Evolutionary conservation across 192 early-diverging fungal genomes (phyloP).

Genomic region (Entrophospora sp.): DNA sequence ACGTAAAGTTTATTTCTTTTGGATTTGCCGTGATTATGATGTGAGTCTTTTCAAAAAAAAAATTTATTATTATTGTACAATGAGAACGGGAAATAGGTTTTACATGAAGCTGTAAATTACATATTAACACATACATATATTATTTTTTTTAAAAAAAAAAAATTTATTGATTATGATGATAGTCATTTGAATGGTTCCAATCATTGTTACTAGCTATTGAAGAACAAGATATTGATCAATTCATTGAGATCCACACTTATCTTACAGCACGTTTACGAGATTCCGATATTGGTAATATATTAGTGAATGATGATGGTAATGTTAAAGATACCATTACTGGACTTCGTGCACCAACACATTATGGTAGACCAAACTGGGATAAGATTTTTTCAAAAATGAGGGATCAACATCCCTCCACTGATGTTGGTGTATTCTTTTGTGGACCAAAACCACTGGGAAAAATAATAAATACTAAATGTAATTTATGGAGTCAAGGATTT

Average conservation of each 20-base stretch:
- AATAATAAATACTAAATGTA: slow-evolving; percentile 27
- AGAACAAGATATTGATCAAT: slow-evolving; percentile 43
- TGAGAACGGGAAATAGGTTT: too few relatives aligned
- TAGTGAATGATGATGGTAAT: slow-evolving; percentile 40
- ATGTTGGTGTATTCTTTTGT: too few relatives aligned
- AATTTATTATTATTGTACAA: not conserved
- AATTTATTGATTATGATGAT: too few relatives aligned
- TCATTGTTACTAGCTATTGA: slow-evolving; percentile 57
- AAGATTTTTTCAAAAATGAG: slow-evolving; percentile 34
- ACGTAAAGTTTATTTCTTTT: slow-evolving; percentile 68
- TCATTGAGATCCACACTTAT: slow-evolving; percentile 60
- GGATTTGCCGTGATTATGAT: slow-evolving; percentile 63
- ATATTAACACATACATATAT: too few relatives aligned
- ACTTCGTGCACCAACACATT: slow-evolving; percentile 29
- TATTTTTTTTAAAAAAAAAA: too few relatives aligned
- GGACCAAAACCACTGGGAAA: slow-evolving; percentile 58
- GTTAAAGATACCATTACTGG: slow-evolving; percentile 38
- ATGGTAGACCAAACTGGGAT: slow-evolving; percentile 40
- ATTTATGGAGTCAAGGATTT: slow-evolving; percentile 14
- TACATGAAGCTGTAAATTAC: too few relatives aligned
- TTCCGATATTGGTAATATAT: slow-evolving; percentile 53
- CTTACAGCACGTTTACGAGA: slow-evolving; percentile 55
- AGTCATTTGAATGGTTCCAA: too few relatives aligned
- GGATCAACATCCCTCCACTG: slow-evolving; percentile 38
- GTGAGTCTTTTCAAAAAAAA: slow-evolving; percentile 1